Evolutionary conservation across 148 eudicot genomes (phyloP), one percentile per base, ranked within the genome.

Genomic region (Drosera capensis): DNA sequence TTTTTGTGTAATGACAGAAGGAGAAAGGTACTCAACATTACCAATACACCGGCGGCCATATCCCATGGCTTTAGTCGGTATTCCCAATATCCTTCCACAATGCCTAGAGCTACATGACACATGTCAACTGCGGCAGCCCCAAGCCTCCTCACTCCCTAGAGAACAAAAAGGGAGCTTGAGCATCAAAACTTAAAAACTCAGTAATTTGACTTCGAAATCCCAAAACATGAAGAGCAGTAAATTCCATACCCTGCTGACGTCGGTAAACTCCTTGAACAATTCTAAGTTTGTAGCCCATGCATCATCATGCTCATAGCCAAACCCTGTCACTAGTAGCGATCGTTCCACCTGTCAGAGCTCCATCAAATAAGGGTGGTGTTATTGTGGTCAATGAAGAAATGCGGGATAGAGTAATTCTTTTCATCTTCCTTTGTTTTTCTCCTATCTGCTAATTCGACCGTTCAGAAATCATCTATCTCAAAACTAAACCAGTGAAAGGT

Each of bases 1-100:
- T n/a, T n/a, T n/a, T n/a, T n/a, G n/a, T n/a, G n/a, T n/a, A n/a
- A 17, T 30, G 25, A 49, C 43, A 14, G 20, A 31, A 34, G 40
- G 20, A 20, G 20, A 40, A 31, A 41, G 14, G 43, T 1, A 14
- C 5, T 13, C 7, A 6, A 6, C 18, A 37, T 80, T 84, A 90
- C 99, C 99, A 90, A 64, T 57, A 79, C 95, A 46, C 99, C 99
- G 66, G 95, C 99, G 52, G 99, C 99, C 99, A 90, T 85, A 56
- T 90, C 99, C 99, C 99, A 90, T 37, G 99, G 99, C 66, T 90
- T 90, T 40, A 90, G 66, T 52, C 94, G 93, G 65, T 85, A 90
- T 54, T 90, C 99, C 99, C 99, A 90, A 48, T 85, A 90, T 24
- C 80, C 82, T 71, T 90, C 99, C 41, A 61, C 94, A 60, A 81